Evolutionary conservation across 306 rosid genomes (phyloP), one percentile per base, ranked within the genome.

Genomic region (Coriaria nepalensis): DNA sequence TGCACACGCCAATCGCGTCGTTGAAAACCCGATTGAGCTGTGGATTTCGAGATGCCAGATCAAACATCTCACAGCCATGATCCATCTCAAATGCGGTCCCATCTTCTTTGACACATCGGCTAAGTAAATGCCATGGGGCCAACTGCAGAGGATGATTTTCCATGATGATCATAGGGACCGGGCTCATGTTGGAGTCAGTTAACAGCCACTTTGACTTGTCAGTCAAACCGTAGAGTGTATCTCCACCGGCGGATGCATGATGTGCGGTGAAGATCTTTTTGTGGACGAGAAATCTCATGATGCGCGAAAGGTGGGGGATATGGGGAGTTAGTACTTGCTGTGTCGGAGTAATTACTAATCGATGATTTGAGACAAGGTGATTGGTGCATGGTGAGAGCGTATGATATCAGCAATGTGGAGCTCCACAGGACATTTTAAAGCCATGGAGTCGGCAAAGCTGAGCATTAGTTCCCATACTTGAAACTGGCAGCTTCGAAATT

Each of bases 1-100:
- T 2, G 69, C 33, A 13, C 66, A 68, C 0, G 67, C 60, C 79
- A 73, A 73, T 68, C 13, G 53, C 72, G 12, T 61, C 66, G 10
- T 68, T 68, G 60, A 73, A 57, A 32, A 60, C 7, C 33, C 13
- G 45, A 42, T 68, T 73, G 52, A 68, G 55, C 37, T 52, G 62
- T 4, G 52, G 38, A 11, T 68, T 64, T 43, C 47, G 36, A 0
- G 68, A 43, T 0, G 43, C 64, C 35, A 55, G 48, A 8, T 73
- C 75, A 65, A 74, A 73, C 6, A 68, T 51, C 36, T 55, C 55
- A 0, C 37, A 37, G 12, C 68, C 75, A 33, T 64, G 65, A 10
- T 71, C 68, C 37, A 50, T 62, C 11, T 52, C 1, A 8, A 73
- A 68, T 1, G 79, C 64, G 2, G 29, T 4, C 6, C 62, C 71